Percentiles rank a stretch among this genome's conserved stretches.
These are phyloP conservation scores for Diospyros kaki DNA, from an alignment of 148 eudicot species.

Conservation along the genomic window DNA sequence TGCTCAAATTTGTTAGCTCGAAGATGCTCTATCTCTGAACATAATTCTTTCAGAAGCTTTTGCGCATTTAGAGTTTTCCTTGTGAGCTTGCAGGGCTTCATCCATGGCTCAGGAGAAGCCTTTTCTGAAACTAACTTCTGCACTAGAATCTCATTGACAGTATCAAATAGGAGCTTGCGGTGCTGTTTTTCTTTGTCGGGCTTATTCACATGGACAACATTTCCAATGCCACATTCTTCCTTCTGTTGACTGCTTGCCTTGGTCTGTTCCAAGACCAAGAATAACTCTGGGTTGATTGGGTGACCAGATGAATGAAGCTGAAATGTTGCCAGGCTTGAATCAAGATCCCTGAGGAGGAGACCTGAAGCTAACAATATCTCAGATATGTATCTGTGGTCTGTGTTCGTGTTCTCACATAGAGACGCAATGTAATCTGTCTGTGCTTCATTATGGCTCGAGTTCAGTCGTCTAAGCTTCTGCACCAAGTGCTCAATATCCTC, in stretches of 20 bases:
- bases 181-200: conserved; percentile 45
- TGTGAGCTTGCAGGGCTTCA: conserved; percentile 40
- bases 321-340: conserved; percentile 51
- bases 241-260: conserved; percentile 54
- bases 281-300: conserved; percentile 80
- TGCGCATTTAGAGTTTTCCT: conserved; percentile 65
- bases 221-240: conserved; percentile 30
- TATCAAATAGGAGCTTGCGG: conserved; percentile 80
- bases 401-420: conserved; percentile 71
- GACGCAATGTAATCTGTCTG: conserved; percentile 86
- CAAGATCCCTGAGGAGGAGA: conserved; percentile 76
- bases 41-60: conserved; percentile 71
- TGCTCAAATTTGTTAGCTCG: conserved; percentile 28
- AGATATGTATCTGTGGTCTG: conserved; percentile 80
- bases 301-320: conserved; percentile 82
- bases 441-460: conserved; percentile 76
- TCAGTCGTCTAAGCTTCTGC: conserved; percentile 72
- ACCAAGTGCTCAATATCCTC: conserved; percentile 74
- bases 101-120: conserved; percentile 45
- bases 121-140: conserved; percentile 41
- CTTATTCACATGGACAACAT: conserved; percentile 20
- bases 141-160: conserved; percentile 72
- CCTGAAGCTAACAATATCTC: conserved; percentile 89
- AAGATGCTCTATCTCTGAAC: conserved; percentile 68
- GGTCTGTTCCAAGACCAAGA: conserved; percentile 77